Percentiles rank a stretch among this genome's conserved stretches.
phyloP scores from a whole-genome alignment of 2,329 filamentous ascomycete species.

The Onygena corvina region DNA sequence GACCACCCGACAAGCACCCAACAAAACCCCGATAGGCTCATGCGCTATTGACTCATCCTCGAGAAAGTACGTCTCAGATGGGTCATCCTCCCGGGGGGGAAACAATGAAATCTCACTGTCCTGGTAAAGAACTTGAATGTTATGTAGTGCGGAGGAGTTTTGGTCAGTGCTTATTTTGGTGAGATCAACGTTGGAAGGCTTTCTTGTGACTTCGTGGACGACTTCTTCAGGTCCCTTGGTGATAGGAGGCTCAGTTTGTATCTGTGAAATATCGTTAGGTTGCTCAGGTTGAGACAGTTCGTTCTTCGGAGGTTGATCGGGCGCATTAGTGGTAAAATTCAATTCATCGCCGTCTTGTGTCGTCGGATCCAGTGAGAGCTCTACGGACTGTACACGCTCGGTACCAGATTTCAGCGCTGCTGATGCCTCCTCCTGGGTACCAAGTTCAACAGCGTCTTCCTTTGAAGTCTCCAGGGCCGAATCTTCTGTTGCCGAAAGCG shows the following conservation, averaged over 20 bases:
- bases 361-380: neutral
- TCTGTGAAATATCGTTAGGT: neutral
- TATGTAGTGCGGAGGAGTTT: constrained; percentile 15
- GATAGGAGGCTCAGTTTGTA: neutral
- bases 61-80: constrained; percentile 45
- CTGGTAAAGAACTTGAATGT: constrained; percentile 45
- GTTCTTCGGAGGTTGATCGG: neutral
- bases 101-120: constrained; percentile 48
- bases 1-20: constrained; percentile 44
- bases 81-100: constrained; percentile 42
- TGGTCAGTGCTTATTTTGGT: neutral
- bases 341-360: neutral
- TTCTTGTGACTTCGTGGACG: neutral
- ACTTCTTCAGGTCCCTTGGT: neutral
- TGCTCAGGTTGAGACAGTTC: neutral
- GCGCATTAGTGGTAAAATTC: neutral
- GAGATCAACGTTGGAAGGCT: neutral
- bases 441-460: neutral
- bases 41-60: constrained; percentile 45
- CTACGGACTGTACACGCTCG: too few species aligned
- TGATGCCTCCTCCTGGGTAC: neutral
- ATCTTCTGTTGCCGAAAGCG: neutral
- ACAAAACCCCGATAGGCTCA: constrained; percentile 43
- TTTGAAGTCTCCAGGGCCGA: neutral
- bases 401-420: neutral